phyloP scores from a whole-genome alignment of 2,329 filamentous ascomycete genomes.

The Aspergillus sp. region DNA sequence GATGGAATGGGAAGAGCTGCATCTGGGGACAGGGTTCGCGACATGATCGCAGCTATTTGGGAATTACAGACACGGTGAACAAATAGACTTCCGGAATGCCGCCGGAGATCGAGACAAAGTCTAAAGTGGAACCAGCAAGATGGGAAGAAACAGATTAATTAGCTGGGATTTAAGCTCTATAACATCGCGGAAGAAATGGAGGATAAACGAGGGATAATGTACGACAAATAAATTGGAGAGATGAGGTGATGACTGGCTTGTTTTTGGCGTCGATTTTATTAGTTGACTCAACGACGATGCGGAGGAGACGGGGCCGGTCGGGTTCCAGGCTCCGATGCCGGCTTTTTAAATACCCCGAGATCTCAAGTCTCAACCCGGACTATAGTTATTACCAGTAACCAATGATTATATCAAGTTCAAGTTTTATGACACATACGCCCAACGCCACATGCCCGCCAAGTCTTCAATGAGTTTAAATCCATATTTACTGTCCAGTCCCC shows the following conservation, averaged over 20 bases:
- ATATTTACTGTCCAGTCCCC: not conserved
- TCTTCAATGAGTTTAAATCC: not conserved
- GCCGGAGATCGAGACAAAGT: not conserved
- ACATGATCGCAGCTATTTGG: conserved; percentile 23
- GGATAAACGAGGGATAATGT: not conserved
- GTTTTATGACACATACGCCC: conserved; percentile 6
- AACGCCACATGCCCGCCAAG: not conserved
- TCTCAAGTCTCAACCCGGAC: not conserved
- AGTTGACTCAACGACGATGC: not conserved
- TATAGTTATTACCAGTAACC: not conserved
- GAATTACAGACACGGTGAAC: conserved; percentile 1
- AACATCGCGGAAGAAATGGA: not conserved
- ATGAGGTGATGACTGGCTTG: not conserved
- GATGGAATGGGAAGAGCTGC: conserved; percentile 23
- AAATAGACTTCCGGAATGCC: not conserved
- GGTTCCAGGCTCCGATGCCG: conserved; percentile 14
- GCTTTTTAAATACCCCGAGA: not conserved
- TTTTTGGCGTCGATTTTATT: conserved; percentile 8
- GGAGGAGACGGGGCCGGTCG: conserved; percentile 8
- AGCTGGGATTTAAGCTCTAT: not conserved
- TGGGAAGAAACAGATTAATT: not conserved
- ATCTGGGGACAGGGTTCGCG: conserved; percentile 28
- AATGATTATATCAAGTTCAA: not conserved
- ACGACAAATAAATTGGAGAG: not conserved
- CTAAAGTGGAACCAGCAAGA: not conserved